Base-by-base conservation (phyloP, 179 eudicot genomes). In the Drosera spatulata region DNA sequence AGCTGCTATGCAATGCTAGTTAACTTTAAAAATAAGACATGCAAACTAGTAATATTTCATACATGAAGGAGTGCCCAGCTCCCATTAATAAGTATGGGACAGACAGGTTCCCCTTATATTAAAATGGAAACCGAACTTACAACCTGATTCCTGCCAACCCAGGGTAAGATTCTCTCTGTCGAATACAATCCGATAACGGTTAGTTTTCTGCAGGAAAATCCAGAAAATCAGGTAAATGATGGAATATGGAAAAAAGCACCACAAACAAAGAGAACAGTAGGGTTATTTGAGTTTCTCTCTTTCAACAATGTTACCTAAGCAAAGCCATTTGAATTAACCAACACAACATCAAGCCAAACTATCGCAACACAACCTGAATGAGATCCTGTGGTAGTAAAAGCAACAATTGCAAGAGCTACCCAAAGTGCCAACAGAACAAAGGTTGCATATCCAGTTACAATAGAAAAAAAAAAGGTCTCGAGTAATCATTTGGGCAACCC, bases 171-270 rank as follows among this genome's bases (percentile, higher is more conserved):
- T 79, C 72, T 91, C 96, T 70, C 94, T 68, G 77, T 91, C 91
- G 65, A 91, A 91, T 55, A 91, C 95, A 41, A 88, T 67, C 40
- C 81, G 86, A 77, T 91, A 88, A 44, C 96, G 95, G 62, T 87
- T 82, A 88, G 66, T 91, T 88, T 58, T 91, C 97, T 91, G 95
- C 63, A 70, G 1, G 65, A 66, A 67, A 9, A 73, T 33, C 44
- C 41, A 13, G 3, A 60, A 46, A 15, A 4, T 6, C 38, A 60
- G 11, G 10, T 51, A n/a, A 55, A n/a, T 39, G 51, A 40, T 40
- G 12, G 47, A 10, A 55, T 52, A 5, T 1, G 47, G 40, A 13
- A 39, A 46, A 3, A 37, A 10, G 11, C 8, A 38, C 8, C 40
- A 53, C 56, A n/a, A 15, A n/a, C 6, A 1, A 39, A 53, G 7